Base-by-base conservation (phyloP, 2,329 filamentous ascomycete species). In the Cadophora luteo-olivacea region DNA sequence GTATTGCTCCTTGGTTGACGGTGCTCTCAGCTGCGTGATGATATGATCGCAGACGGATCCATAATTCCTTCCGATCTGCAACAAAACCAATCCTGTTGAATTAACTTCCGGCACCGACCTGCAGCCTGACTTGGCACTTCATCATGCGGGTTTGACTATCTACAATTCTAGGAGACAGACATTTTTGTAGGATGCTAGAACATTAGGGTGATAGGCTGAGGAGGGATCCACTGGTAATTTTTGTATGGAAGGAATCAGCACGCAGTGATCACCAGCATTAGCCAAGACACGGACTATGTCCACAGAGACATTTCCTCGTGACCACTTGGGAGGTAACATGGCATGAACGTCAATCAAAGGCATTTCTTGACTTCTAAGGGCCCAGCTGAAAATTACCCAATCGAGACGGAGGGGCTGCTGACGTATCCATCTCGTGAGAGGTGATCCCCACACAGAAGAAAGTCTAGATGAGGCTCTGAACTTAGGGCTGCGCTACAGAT, bases 1-100 rank as follows among this genome's bases (percentile, higher is more conserved):
- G 29, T 29, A n/a, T n/a, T n/a, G n/a, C n/a, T n/a, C n/a, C n/a
- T n/a, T 29, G 29, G 29, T 29, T 29, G 29, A 5, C 5, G 29
- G 29, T 29, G 29, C 29, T 29, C 29, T 29, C 29, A 29, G 5
- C 29, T 29, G 29, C 29, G 29, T 29, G 29, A 29, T 29, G 29
- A 29, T 29, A 3, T 5, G 5, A 29, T 29, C 29, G 5, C 36
- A 22, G 5, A 49, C 19, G 45, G 45, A 49, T 49, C 45, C 25
- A 55, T 55, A 14, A 55, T 55, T 55, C 52, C 52, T 29, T 55
- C 29, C 29, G 52, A 55, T 33, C 52, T 55, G 52, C 52, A 55
- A 55, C 52, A 55, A 55, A 55, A 55, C 52, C 52, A 33, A 33
- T 55, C 16, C 12, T 55, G 29, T 33, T 25, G 14, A 55, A n/a